Evolutionary conservation across 768 basidiomycete genomes (phyloP).

Genomic region (Artomyces pyxidatus): DNA sequence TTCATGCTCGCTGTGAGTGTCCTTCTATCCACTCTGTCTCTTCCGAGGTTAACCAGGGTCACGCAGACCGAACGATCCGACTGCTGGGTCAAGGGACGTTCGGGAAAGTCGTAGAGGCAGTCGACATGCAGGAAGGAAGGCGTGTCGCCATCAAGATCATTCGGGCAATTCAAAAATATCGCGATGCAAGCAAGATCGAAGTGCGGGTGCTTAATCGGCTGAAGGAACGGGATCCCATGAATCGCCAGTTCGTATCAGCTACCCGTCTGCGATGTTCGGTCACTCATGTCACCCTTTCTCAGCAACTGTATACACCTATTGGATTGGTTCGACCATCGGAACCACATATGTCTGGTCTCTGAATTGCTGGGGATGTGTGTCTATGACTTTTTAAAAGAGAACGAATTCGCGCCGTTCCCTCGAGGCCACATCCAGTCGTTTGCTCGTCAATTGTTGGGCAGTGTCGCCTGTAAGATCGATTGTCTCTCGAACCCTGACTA

Average conservation of each 20-base stretch:
- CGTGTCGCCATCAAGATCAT: conserved; percentile 98
- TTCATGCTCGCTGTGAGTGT: conserved; percentile 72
- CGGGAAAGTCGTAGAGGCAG: conserved; percentile 94
- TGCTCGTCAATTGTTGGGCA: conserved; percentile 83
- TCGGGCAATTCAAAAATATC: conserved; percentile 95
- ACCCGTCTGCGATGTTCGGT: conserved; percentile 6
- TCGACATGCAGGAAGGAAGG: conserved; percentile 66
- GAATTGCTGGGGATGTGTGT: conserved; percentile 96
- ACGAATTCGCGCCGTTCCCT: conserved; percentile 93
- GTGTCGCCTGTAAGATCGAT: conserved; percentile 75
- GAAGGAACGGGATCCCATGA: conserved; percentile 80
- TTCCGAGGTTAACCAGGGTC: conserved; percentile 6
- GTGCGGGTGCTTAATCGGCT: conserved; percentile 90
- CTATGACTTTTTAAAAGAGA: conserved; percentile 98
- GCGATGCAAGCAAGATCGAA: conserved; percentile 98
- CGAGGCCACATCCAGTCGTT: conserved; percentile 95
- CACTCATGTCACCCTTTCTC: conserved; percentile 6
- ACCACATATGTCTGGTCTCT: conserved; percentile 96
- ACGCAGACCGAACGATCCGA: conserved; percentile 83
- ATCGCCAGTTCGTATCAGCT: conserved; percentile 72
- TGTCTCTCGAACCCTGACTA: conserved; percentile 15
- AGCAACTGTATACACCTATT: conserved; percentile 98
- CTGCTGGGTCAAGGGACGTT: conserved; percentile 96
- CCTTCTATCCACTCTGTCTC: not conserved
- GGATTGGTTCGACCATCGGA: conserved; percentile 92